phyloP scores from a whole-genome alignment of 202 grass and related monocot genomes.

The Hordeum pubiflorum region DNA sequence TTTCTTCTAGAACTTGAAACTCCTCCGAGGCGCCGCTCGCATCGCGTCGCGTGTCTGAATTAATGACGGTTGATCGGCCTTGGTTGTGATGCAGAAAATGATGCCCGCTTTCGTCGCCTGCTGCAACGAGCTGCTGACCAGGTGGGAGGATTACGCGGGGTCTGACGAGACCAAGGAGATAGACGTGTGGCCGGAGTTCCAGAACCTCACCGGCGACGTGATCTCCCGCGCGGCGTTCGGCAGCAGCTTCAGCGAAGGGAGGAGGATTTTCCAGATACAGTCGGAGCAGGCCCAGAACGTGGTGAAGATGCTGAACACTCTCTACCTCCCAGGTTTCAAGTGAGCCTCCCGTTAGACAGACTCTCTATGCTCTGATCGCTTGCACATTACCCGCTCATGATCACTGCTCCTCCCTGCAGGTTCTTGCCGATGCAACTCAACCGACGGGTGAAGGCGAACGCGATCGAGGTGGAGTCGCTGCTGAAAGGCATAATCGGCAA shows the following conservation, averaged over 20 bases:
- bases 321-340: not conserved
- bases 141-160: not conserved
- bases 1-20: not conserved
- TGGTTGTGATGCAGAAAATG: not conserved
- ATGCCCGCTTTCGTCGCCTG: not conserved
- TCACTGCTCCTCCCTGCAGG: not conserved
- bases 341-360: not conserved
- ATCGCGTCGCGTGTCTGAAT: not conserved
- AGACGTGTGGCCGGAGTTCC: not conserved
- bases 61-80: too few species aligned
- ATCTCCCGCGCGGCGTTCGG: not conserved
- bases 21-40: not conserved
- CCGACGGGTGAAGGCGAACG: not conserved
- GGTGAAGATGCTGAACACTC: not conserved
- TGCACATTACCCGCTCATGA: not conserved
- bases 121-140: not conserved
- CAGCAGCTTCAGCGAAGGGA: not conserved
- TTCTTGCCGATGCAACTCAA: not conserved
- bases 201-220: conserved; percentile 8
- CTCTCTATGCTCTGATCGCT: not conserved
- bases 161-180: not conserved
- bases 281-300: not conserved
- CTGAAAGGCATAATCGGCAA: not conserved
- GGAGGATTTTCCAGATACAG: not conserved
- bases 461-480: not conserved